Evolutionary conservation across 1,139 yeast species (phyloP).

Genomic region (Magnusiomyces suaveolens): DNA sequence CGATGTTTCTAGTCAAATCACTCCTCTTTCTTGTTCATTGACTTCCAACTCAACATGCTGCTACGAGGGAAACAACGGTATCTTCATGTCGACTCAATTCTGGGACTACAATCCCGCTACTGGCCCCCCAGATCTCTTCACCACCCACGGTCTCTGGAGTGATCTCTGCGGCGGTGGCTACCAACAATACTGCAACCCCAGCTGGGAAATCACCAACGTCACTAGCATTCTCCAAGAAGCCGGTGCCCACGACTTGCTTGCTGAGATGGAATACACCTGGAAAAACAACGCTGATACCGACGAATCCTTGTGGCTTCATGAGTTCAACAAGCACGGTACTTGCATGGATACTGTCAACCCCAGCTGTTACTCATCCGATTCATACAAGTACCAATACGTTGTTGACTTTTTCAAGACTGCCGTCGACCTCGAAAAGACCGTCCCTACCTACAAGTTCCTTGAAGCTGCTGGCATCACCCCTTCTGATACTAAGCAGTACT

Average conservation of each 20-base stretch:
- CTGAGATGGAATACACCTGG: slow-evolving; percentile 58
- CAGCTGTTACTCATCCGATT: slow-evolving; percentile 43
- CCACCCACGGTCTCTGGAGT: slow-evolving; percentile 82
- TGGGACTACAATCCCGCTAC: slow-evolving; percentile 87
- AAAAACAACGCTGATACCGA: slow-evolving; percentile 68
- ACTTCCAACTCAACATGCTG: slow-evolving; percentile 50
- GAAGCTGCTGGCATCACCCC: slow-evolving; percentile 61
- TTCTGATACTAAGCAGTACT: slow-evolving; percentile 49
- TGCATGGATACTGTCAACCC: slow-evolving; percentile 77
- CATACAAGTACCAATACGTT: slow-evolving; percentile 47
- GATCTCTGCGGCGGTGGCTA: slow-evolving; percentile 69
- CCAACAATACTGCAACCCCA: slow-evolving; percentile 64
- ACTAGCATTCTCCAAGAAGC: slow-evolving; percentile 42
- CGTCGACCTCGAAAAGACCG: slow-evolving; percentile 49
- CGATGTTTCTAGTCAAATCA: slow-evolving; percentile 22
- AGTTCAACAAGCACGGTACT: slow-evolving; percentile 91
- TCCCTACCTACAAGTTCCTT: slow-evolving; percentile 67
- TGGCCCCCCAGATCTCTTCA: slow-evolving; percentile 69
- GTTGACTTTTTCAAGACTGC: slow-evolving; percentile 68
- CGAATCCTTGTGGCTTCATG: slow-evolving; percentile 79
- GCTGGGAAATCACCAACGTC: slow-evolving; percentile 48
- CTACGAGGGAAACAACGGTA: slow-evolving; percentile 76
- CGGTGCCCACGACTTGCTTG: slow-evolving; percentile 46
- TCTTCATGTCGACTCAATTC: slow-evolving; percentile 80
- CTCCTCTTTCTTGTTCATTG: slow-evolving; percentile 53